phyloP scores from a whole-genome alignment of 352 stramenopile species.

The Globisporangium mamillatum region DNA sequence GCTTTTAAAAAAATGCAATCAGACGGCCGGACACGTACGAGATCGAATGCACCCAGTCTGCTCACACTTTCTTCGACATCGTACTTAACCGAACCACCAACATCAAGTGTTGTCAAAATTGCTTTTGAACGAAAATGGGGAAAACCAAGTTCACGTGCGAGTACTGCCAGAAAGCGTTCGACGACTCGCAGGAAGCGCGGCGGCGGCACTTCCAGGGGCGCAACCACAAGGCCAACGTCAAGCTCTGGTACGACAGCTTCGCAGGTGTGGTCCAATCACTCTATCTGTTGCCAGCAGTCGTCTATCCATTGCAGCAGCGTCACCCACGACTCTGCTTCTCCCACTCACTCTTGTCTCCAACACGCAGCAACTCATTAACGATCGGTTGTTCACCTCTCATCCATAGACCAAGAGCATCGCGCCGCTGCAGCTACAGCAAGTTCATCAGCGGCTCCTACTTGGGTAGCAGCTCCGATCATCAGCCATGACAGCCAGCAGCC shows the following conservation, averaged over 20 bases:
- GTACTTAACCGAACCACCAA: constrained; percentile 30
- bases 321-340: neutral
- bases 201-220: constrained; percentile 62
- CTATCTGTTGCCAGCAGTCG: too few species aligned
- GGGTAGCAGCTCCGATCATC: neutral
- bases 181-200: constrained; percentile 71
- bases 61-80: constrained; percentile 11
- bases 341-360: neutral
- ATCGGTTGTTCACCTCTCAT: neutral
- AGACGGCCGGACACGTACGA: neutral
- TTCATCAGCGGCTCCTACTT: neutral
- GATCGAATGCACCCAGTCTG: neutral
- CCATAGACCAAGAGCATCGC: constrained; percentile 41
- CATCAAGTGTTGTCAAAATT: neutral
- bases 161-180: constrained; percentile 83
- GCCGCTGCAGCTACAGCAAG: neutral
- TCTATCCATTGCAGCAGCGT: neutral
- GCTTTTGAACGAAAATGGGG: constrained; percentile 33
- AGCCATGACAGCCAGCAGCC: neutral
- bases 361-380: neutral
- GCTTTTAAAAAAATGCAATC: neutral
- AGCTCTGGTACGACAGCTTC: constrained; percentile 84
- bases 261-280: constrained; percentile 30
- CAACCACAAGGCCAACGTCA: constrained; percentile 80
- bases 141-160: constrained; percentile 58